These are phyloP conservation scores for Botrytis tulipae DNA, from an alignment of 2,329 filamentous ascomycete genomes.

Conservation along the genomic window DNA sequence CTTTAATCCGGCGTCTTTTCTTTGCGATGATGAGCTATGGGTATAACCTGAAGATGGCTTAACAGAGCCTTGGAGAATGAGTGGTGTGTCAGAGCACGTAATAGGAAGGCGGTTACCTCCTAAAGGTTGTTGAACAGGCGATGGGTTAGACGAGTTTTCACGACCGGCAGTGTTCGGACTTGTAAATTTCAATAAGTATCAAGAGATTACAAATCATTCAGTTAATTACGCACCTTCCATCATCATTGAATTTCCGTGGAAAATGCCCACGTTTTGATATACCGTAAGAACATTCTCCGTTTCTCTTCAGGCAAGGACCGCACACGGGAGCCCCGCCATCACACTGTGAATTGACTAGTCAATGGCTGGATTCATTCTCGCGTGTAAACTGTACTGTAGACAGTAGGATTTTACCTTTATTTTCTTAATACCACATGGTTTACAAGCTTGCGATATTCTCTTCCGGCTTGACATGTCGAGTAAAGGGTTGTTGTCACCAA, in stretches of 20 bases:
- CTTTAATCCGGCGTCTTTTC: background rate
- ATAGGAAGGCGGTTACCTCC: background rate
- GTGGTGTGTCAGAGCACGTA: background rate
- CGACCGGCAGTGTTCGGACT: conserved; percentile 10
- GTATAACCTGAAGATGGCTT: background rate
- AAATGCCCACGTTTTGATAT: conserved; percentile 32
- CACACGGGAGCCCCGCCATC: conserved; percentile 34
- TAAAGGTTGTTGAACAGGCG: background rate
- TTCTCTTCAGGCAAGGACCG: conserved; percentile 30
- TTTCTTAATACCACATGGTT: conserved; percentile 34
- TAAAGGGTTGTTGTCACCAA: background rate
- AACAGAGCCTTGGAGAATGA: background rate
- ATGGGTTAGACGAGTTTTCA: conserved; percentile 1
- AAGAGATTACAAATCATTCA: background rate
- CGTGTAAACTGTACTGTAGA: background rate
- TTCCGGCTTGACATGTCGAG: conserved; percentile 26
- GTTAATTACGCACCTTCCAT: conserved; percentile 27
- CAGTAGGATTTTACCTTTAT: conserved; percentile 29
- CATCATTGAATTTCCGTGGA: background rate
- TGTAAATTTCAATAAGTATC: background rate
- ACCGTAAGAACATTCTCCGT: conserved; percentile 34
- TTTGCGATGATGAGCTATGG: conserved; percentile 4
- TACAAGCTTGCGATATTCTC: conserved; percentile 36
- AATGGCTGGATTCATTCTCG: conserved; percentile 8
- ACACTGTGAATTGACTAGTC: conserved; percentile 29